Base-by-base conservation (phyloP, 176 grass and related monocot species). In the Tillandsia fasciculata region DNA sequence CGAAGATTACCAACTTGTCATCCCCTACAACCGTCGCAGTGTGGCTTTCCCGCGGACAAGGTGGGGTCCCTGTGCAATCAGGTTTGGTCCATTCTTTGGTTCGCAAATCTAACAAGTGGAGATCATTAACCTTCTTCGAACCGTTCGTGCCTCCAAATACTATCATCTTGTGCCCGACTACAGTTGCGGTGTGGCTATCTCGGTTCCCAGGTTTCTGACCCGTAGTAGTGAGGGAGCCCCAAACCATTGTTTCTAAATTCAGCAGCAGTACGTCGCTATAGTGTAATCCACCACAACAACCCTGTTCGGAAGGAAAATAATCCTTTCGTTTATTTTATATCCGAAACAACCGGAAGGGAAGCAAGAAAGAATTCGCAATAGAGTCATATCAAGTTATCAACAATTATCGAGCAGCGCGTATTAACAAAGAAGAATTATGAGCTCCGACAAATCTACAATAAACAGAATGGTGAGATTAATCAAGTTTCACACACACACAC, bases 251-350 rank as follows among this genome's bases (percentile, higher is more conserved):
- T 48, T 99, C 84, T 53, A 99, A 65, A 79, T 99, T 84, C 10
- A 99, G 84, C 18, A 80, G 74, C 9, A 93, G 82, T 29, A 99
- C 81, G 69, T 99, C 94, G 67, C 94, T 86, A 74, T 93, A 99
- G 81, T 93, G 94, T 52, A 99, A 80, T 0, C 94, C 94, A 47
- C 89, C 94, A 66, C 94, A 99, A 83, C 94, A 99, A 52, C 94
- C 94, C 94, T 85, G 67, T 67, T 51, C 63, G 48, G 72, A n/a
- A 61, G 56, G 22, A 59, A 22, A 20, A 61, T n/a, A 42, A 42
- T 42, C 33, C 33, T 42, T 42, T 42, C 33, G 8, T 8, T 61
- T 61, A n/a, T 61, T 61, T 61, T 61, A 15, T 61, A 9, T 18
- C 17, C n/a, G 22, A 18, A 20, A 15, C 56, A 61, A 61, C 56